Conservation (phyloP, 2,329 filamentous ascomycete genomes). For the Aspergillus niger region DNA sequence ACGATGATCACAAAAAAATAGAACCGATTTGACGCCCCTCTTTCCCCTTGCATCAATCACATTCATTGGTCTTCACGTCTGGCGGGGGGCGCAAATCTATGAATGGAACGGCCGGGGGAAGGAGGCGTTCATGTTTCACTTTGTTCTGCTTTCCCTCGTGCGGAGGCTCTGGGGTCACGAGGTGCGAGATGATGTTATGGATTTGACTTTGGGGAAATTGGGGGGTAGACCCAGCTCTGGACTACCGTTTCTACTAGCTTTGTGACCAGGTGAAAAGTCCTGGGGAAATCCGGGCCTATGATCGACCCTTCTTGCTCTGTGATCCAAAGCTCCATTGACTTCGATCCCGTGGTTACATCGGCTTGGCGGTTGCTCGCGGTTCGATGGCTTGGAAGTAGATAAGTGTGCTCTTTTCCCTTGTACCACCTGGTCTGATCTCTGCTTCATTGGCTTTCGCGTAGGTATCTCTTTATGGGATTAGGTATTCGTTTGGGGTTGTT, state of each 20-base stretch:
- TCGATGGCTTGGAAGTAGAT: background rate
- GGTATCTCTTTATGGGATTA: background rate
- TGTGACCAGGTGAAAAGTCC: background rate
- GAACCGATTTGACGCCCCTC: background rate
- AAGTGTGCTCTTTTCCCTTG: background rate
- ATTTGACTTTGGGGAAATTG: background rate
- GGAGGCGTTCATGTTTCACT: slow-evolving; percentile 2
- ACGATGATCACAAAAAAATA: background rate
- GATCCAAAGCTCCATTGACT: background rate
- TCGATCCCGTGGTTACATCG: slow-evolving; percentile 5
- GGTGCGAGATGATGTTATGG: slow-evolving; percentile 8
- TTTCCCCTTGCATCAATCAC: slow-evolving; percentile 1
- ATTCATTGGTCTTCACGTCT: background rate
- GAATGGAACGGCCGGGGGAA: background rate
- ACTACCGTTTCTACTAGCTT: background rate
- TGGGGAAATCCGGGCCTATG: background rate
- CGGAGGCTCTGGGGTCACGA: slow-evolving; percentile 9
- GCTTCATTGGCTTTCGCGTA: no score
- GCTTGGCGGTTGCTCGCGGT: slow-evolving; percentile 7
- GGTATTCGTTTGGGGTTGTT: background rate
- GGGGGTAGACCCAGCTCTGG: no score
- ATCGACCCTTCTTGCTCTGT: background rate
- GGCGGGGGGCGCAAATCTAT: background rate
- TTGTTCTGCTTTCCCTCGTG: background rate
- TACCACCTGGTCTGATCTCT: background rate